These are phyloP conservation scores for Kodamaea kakaduensis DNA, from an alignment of 805 yeast species.

Conservation along the genomic window DNA sequence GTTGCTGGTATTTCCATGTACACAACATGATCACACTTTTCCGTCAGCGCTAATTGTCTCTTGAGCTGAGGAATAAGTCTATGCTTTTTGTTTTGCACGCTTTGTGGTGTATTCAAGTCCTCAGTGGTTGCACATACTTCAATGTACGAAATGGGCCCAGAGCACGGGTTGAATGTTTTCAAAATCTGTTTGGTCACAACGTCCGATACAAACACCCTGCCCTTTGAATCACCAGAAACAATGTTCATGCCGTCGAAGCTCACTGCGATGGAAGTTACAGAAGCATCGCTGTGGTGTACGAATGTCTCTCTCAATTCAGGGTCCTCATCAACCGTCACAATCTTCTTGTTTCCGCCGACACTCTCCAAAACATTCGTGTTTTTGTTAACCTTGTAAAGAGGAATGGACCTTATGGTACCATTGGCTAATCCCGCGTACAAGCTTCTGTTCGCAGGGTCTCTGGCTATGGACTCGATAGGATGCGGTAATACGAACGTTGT, in stretches of 20 bases:
- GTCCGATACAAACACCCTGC: constrained; percentile 67
- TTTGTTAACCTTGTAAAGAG: constrained; percentile 41
- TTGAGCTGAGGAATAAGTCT: constrained; percentile 61
- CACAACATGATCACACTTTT: constrained; percentile 41
- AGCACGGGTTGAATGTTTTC: constrained; percentile 47
- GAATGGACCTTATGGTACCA: constrained; percentile 58
- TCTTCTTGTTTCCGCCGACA: constrained; percentile 55
- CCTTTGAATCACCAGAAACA: constrained; percentile 70
- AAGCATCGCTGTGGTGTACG: constrained; percentile 40
- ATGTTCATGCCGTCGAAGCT: constrained; percentile 74
- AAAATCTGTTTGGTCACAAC: constrained; percentile 63
- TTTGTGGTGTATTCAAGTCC: constrained; percentile 19
- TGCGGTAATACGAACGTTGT: constrained; percentile 69
- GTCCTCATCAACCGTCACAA: constrained; percentile 50
- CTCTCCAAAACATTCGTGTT: constrained; percentile 47
- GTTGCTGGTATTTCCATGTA: constrained; percentile 32
- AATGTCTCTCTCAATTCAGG: constrained; percentile 48
- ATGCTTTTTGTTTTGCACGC: constrained; percentile 30
- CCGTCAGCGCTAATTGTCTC: constrained; percentile 47
- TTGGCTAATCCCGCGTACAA: constrained; percentile 64
- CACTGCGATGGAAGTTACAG: constrained; percentile 48
- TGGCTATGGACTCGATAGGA: constrained; percentile 53
- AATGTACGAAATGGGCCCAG: constrained; percentile 32
- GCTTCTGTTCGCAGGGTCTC: constrained; percentile 78
- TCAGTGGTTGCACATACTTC: constrained; percentile 5